Base-by-base conservation (phyloP, 2,329 filamentous ascomycete genomes). In the Chaetomiaceae sp. region DNA sequence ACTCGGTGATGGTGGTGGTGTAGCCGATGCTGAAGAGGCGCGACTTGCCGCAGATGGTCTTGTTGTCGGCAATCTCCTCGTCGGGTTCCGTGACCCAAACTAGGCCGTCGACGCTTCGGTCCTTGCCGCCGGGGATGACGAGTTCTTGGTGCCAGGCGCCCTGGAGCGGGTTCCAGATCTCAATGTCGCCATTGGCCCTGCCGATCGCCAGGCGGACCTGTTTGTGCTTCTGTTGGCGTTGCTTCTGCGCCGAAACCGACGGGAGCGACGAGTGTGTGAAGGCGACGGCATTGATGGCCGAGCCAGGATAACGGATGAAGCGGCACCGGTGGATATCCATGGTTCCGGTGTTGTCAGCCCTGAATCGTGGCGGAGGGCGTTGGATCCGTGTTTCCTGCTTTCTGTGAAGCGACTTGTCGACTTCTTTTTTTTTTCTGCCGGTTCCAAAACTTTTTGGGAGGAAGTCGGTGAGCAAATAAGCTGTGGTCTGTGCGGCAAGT, bases 251-350 rank as follows among this genome's bases (percentile, higher is more conserved):
- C 68, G 72, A n/a, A 69, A 75, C 53, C 19, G 63, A 72, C 10
- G 86, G 19, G 68, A 76, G 57, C 39, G 64, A 73, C 17, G 86
- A 76, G 66, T 96, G 88, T 5, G 93, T 96, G 69, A 99, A 97
- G 59, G 92, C 89, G 65, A 97, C 81, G 57, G 89, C 86, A 71
- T 96, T 97, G 70, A 99, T 96, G 51, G 90, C 86, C 54, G 89
- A 89, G 7, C 89, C 86, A 58, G 90, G 89, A 70, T 88, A 97
- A 35, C 88, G 87, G 61, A 99, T 87, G 72, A 99, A 99, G 66
- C 93, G 89, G 66, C 91, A 95, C 63, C 93, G 89, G 75, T 99
- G 93, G 66, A 99, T 86, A 72, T 97, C 92, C 92, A 97, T 96
- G 52, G 52, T 58, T 34, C 50, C 35, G 52, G 44, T 54, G 31